Percentiles rank a stretch among this genome's conserved stretches.
Evolutionary conservation across 805 yeast genomes (phyloP).

Genomic region (Saccharomyces paradoxus): DNA sequence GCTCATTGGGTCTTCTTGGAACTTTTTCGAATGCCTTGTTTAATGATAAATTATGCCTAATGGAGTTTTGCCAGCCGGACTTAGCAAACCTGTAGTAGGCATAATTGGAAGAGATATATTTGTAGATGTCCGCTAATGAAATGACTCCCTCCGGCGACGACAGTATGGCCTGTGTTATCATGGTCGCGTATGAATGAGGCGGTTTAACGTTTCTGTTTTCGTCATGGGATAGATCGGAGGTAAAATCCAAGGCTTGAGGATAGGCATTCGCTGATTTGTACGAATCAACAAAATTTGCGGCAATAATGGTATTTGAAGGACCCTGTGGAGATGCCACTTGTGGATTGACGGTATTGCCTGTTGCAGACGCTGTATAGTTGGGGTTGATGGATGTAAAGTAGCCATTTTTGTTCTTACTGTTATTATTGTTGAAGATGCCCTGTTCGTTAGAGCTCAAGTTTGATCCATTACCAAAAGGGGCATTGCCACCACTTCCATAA

Average conservation of each 20-base stretch:
- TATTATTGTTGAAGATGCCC: constrained; percentile 5
- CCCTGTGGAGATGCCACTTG: not conserved
- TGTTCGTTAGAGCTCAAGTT: constrained; percentile 3
- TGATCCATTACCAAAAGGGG: constrained; percentile 51
- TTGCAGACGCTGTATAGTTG: constrained; percentile 4
- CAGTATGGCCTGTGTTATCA: constrained; percentile 95
- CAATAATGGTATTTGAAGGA: not conserved
- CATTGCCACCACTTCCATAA: constrained; percentile 18
- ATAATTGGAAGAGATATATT: constrained; percentile 80
- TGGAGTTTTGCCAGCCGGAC: constrained; percentile 98
- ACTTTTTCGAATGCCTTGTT: constrained; percentile 97
- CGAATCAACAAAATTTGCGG: not conserved
- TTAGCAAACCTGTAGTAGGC: constrained; percentile 87
- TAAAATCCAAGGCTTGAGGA: constrained; percentile 26
- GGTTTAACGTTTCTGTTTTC: constrained; percentile 89
- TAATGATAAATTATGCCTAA: constrained; percentile 86
- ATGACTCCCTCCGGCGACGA: constrained; percentile 81
- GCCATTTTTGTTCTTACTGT: not conserved
- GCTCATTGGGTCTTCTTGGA: constrained; percentile 90
- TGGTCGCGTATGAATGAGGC: constrained; percentile 93
- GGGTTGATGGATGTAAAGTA: not conserved
- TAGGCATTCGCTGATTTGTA: constrained; percentile 4
- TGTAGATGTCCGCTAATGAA: constrained; percentile 85
- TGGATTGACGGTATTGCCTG: constrained; percentile 3
- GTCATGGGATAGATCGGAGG: constrained; percentile 64